Conservation (phyloP, 805 yeast genomes). For the Yamadazyma akitaensis region DNA sequence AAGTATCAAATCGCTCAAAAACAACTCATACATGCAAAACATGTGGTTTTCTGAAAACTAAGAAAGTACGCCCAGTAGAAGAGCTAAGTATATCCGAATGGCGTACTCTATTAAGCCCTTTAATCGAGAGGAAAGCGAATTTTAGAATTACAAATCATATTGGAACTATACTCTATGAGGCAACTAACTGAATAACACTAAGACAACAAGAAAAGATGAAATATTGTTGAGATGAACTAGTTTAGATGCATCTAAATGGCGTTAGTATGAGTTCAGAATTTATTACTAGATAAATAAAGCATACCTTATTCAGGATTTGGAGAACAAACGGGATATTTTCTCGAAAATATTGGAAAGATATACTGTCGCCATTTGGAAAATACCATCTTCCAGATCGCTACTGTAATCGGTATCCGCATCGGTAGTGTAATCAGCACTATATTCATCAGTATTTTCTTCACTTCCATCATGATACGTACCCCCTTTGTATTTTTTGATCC, state of each 20-base stretch:
- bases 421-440: constrained; percentile 2
- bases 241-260: background rate
- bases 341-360: constrained; percentile 8
- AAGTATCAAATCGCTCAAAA: constrained; percentile 21
- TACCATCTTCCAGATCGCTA: background rate
- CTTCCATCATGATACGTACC: constrained; percentile 37
- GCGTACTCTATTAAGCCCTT: constrained; percentile 19
- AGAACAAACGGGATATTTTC: constrained; percentile 6
- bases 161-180: constrained; percentile 1
- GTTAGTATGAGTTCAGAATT: background rate
- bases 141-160: constrained; percentile 9
- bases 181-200: background rate
- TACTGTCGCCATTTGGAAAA: constrained; percentile 7
- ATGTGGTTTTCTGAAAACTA: constrained; percentile 27
- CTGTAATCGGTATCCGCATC: constrained; percentile 8
- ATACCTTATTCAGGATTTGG: background rate
- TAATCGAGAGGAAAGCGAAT: constrained; percentile 6
- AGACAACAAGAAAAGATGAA: background rate
- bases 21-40: constrained; percentile 27
- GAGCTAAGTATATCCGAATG: constrained; percentile 16
- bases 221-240: background rate
- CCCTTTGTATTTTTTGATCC: constrained; percentile 23
- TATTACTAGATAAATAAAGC: background rate
- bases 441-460: constrained; percentile 9
- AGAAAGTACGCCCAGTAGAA: constrained; percentile 10